Conservation (phyloP, 1,139 yeast species). For the Saccharomyces hybrid region DNA sequence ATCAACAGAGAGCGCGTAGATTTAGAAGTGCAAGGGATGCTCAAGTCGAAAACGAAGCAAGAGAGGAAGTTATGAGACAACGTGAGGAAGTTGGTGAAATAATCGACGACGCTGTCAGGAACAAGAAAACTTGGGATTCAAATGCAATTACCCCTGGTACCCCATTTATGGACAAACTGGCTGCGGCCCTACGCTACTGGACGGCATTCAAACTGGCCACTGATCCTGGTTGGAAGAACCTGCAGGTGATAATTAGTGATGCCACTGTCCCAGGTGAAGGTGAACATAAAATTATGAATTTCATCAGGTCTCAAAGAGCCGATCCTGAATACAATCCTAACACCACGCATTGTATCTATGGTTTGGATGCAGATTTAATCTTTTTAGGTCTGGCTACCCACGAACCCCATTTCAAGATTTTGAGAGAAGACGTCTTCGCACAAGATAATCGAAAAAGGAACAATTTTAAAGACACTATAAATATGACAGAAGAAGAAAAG, state of each 20-base stretch:
- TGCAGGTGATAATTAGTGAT: slow-evolving; percentile 83
- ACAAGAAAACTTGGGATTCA: slow-evolving; percentile 61
- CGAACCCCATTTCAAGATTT: slow-evolving; percentile 90
- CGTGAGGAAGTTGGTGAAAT: slow-evolving; percentile 47
- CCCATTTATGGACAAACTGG: slow-evolving; percentile 88
- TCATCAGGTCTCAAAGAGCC: slow-evolving; percentile 76
- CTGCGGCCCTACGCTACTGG: slow-evolving; percentile 79
- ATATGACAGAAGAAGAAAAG: slow-evolving; percentile 56
- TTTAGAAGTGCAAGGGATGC: slow-evolving; percentile 95
- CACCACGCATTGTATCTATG: slow-evolving; percentile 89
- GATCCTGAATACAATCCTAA: slow-evolving; percentile 84
- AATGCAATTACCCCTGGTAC: slow-evolving; percentile 99
- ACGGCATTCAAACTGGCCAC: slow-evolving; percentile 77
- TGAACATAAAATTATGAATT: slow-evolving; percentile 95
- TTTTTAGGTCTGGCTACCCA: slow-evolving; percentile 93
- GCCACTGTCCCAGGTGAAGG: slow-evolving; percentile 99
- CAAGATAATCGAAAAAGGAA: slow-evolving; percentile 45
- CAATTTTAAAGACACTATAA: slow-evolving; percentile 42
- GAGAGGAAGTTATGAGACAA: slow-evolving; percentile 48
- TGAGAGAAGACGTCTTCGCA: slow-evolving; percentile 95
- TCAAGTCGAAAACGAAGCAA: slow-evolving; percentile 56
- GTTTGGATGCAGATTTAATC: slow-evolving; percentile 95
- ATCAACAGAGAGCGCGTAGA: slow-evolving; percentile 93
- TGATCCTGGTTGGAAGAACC: slow-evolving; percentile 85
- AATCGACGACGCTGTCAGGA: slow-evolving; percentile 55